Percentiles rank a stretch among this genome's conserved stretches.
Conservation (phyloP, 495 filamentous ascomycete genomes). For the Neurospora sp. region DNA sequence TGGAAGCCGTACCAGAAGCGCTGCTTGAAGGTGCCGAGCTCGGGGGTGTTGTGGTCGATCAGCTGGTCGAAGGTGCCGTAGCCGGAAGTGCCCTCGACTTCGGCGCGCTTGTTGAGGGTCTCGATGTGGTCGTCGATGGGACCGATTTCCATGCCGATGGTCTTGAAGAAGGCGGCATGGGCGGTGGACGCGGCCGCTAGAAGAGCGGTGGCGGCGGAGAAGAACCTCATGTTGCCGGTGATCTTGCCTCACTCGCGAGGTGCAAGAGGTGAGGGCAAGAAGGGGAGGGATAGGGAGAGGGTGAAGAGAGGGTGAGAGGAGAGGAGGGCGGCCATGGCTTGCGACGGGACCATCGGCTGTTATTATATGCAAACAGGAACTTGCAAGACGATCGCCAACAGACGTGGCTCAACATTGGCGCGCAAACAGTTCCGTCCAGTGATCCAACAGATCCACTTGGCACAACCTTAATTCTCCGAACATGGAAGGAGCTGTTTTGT, state of each 20-base stretch:
- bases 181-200: conserved; percentile 1
- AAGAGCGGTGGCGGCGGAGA: conserved; percentile 5
- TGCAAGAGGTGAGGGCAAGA: background rate
- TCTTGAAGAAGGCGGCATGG: conserved; percentile 4
- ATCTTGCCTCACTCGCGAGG: background rate
- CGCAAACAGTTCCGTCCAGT: background rate
- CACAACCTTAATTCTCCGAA: background rate
- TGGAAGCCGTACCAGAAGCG: conserved; percentile 24
- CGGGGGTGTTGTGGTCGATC: conserved; percentile 21
- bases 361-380: background rate
- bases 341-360: background rate
- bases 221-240: background rate
- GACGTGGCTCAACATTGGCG: background rate
- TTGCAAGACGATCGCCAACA: background rate
- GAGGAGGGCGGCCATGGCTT: background rate
- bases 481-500: background rate
- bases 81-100: conserved; percentile 13
- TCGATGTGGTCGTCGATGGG: conserved; percentile 10
- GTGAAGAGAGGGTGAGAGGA: background rate
- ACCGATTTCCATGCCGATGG: conserved; percentile 15
- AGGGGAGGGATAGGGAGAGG: background rate
- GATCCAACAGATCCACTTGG: background rate
- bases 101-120: conserved; percentile 14
- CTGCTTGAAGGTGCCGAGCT: conserved; percentile 24
- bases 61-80: conserved; percentile 25